phyloP scores from a whole-genome alignment of 805 yeast species.

The Crinitomyces ghanaensis region DNA sequence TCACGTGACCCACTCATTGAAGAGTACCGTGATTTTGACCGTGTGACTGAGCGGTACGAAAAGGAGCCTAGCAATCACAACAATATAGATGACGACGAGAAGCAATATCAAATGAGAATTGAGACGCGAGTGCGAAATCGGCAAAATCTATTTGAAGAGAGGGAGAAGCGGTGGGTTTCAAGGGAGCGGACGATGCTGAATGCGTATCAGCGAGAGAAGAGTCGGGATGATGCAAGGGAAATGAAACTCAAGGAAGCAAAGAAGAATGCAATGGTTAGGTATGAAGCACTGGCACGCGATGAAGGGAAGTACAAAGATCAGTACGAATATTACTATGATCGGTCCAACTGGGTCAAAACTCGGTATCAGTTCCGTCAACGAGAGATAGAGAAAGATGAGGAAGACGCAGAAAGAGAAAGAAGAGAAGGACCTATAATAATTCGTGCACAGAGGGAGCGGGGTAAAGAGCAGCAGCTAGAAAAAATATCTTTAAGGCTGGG shows the following conservation, averaged over 20 bases:
- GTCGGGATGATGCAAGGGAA: conserved; percentile 9
- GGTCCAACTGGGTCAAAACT: conserved; percentile 17
- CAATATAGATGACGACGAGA: too few relatives aligned
- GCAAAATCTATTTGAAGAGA: conserved; percentile 17
- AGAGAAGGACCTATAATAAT: conserved; percentile 4
- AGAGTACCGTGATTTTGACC: too few relatives aligned
- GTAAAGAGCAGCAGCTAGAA: neutral
- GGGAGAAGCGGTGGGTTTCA: conserved; percentile 29
- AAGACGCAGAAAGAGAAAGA: conserved; percentile 14
- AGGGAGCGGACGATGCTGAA: conserved; percentile 28
- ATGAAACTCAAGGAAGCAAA: conserved; percentile 2
- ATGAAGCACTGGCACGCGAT: conserved; percentile 16
- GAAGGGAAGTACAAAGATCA: conserved; percentile 8
- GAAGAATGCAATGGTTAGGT: conserved; percentile 10
- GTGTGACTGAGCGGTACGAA: too few relatives aligned
- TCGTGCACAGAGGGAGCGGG: neutral
- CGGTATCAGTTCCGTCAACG: conserved; percentile 13
- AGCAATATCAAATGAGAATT: too few relatives aligned
- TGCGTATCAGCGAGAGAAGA: conserved; percentile 16
- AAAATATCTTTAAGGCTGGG: neutral
- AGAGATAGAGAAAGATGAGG: conserved; percentile 14
- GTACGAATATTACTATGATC: conserved; percentile 17
- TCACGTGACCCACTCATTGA: too few relatives aligned
- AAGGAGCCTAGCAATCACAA: too few relatives aligned
- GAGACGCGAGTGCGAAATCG: too few relatives aligned